Conservation (phyloP, 148 eudicot genomes). For the Rhododendron ovatum region DNA sequence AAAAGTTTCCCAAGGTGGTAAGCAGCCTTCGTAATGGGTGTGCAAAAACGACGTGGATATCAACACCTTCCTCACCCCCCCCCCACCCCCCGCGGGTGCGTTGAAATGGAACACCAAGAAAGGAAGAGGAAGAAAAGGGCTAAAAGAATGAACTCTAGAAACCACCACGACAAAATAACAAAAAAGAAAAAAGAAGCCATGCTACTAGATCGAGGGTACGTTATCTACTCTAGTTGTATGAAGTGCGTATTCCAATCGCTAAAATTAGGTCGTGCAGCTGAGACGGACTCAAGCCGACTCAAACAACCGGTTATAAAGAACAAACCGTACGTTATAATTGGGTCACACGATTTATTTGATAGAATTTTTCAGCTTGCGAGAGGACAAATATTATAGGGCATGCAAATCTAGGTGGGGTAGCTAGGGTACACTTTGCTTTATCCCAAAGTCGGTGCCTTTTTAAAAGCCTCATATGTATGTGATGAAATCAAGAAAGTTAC, state of each 20-base stretch:
- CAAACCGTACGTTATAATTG: too few species aligned
- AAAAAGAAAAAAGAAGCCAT: too few species aligned
- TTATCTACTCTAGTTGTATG: too few species aligned
- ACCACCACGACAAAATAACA: background rate
- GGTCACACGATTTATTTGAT: too few species aligned
- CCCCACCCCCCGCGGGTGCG: constrained; percentile 35
- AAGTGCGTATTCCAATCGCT: too few species aligned
- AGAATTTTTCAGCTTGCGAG: too few species aligned
- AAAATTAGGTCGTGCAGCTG: too few species aligned
- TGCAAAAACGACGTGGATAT: constrained; percentile 63
- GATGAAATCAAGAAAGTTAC: background rate
- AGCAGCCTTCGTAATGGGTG: constrained; percentile 58
- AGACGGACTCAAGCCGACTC: too few species aligned
- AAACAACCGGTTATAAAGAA: too few species aligned
- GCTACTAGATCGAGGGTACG: too few species aligned
- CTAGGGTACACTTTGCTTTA: background rate
- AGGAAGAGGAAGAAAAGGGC: background rate
- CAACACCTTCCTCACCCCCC: constrained; percentile 47
- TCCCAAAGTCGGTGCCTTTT: background rate
- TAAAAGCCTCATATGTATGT: background rate
- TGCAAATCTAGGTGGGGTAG: background rate
- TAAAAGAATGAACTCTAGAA: background rate
- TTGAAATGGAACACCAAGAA: constrained; percentile 27
- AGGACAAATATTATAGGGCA: too few species aligned
- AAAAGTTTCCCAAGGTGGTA: constrained; percentile 37